Conservation (phyloP, 2,329 filamentous ascomycete genomes). For the Didymosphaeria variabile region DNA sequence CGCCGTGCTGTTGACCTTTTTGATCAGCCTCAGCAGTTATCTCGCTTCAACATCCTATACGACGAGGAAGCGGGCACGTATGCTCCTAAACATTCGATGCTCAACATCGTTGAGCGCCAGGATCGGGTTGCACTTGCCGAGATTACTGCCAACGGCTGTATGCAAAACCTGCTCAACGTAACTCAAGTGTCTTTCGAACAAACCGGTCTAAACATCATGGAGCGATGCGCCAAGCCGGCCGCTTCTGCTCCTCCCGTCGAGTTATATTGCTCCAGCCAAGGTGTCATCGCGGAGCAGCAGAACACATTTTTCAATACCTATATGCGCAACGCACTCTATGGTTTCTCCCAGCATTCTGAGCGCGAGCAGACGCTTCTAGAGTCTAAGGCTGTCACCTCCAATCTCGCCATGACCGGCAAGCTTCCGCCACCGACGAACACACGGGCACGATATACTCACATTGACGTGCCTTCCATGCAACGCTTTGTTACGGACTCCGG, state of each 20-base stretch:
- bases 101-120: conserved; percentile 79
- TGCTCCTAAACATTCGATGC: conserved; percentile 77
- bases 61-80: conserved; percentile 70
- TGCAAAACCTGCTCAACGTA: conserved; percentile 82
- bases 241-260: conserved; percentile 88
- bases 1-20: conserved; percentile 73
- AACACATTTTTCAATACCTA: conserved; percentile 79
- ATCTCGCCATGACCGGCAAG: conserved; percentile 70
- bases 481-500: conserved; percentile 98
- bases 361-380: conserved; percentile 80
- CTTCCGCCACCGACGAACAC: conserved; percentile 81
- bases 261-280: conserved; percentile 76
- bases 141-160: conserved; percentile 74
- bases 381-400: conserved; percentile 71
- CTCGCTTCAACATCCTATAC: conserved; percentile 74
- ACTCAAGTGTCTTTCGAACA: conserved; percentile 70
- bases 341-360: conserved; percentile 59
- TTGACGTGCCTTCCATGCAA: conserved; percentile 93
- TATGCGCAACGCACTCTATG: conserved; percentile 79
- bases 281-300: conserved; percentile 70
- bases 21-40: conserved; percentile 65
- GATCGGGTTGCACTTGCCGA: conserved; percentile 73
- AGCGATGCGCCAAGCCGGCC: conserved; percentile 80
- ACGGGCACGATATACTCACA: conserved; percentile 87
- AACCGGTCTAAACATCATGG: conserved; percentile 78